These are phyloP conservation scores for Zasmidium angulare DNA, from an alignment of 2,329 filamentous ascomycete genomes.

Conservation along the genomic window DNA sequence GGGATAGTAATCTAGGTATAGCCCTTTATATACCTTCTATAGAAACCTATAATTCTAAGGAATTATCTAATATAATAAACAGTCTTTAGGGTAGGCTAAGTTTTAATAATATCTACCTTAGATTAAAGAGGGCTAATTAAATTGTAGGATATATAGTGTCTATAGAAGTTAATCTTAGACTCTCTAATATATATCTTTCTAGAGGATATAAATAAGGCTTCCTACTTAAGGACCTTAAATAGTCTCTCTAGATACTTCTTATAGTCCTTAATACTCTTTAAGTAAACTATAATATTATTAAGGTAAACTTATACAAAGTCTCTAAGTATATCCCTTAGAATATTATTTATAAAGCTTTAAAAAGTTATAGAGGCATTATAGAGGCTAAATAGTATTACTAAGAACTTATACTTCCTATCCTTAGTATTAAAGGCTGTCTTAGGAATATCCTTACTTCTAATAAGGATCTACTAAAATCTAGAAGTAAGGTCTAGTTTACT, in stretches of 20 bases:
- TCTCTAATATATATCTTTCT: slow-evolving; percentile 24
- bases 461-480: slow-evolving; percentile 14
- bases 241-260: slow-evolving; percentile 6
- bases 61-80: not conserved
- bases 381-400: slow-evolving; percentile 11
- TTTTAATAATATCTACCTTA: not conserved
- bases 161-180: slow-evolving; percentile 18
- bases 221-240: slow-evolving; percentile 10
- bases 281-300: slow-evolving; percentile 1
- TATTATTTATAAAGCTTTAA: slow-evolving; percentile 6
- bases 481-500: slow-evolving; percentile 23
- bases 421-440: slow-evolving; percentile 13
- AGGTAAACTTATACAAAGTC: slow-evolving; percentile 3
- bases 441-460: slow-evolving; percentile 3
- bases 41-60: not conserved
- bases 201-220: slow-evolving; percentile 15
- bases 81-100: not conserved
- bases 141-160: slow-evolving; percentile 21
- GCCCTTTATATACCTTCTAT: not conserved
- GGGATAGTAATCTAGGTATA: not conserved
- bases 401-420: slow-evolving; percentile 10
- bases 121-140: not conserved
- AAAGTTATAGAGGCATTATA: slow-evolving; percentile 1
- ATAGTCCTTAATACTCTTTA: not conserved
- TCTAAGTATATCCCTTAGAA: slow-evolving; percentile 5